Base-by-base conservation (phyloP, 345 rosid species). In the Murraya koenigii region DNA sequence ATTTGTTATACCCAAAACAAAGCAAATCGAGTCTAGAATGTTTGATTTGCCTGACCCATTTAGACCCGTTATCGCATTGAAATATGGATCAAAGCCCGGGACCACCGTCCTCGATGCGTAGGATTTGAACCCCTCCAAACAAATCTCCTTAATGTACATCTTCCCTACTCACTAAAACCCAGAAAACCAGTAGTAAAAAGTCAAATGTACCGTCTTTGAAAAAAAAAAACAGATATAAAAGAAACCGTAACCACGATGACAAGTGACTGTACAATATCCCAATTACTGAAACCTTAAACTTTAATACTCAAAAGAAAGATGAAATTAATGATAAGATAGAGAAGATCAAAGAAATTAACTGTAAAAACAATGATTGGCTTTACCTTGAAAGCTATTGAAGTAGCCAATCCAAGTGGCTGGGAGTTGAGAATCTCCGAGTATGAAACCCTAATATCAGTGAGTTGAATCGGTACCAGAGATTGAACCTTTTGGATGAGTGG, bases 41-140 rank as follows among this genome's bases (percentile, higher is more conserved):
- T 96, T 96, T n/a, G 99, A 96, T 82, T 94, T 96, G n/a, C 99
- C 99, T 3, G 99, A 92, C 4, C 99, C 99, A 63, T 96, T 96
- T 15, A 96, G 81, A 26, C 99, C 99, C 9, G 99, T 96, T 52
- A 96, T 96, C 1, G 99, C 99, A 28, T 96, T 96, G 85, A 96
- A 96, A 81, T 86, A 94, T 1, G 92, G 97, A 61, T 96, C 98
- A 77, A 96, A 96, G 7, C 97, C 99, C 1, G 93, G 89, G 5
- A 96, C 97, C 14, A 96, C 90, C 41, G 99, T 96, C 82, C 97
- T 87, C 60, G 97, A 94, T 1, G 99, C 99, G 66, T 96, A 96
- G 15, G 99, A 96, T 79, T 96, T 94, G 88, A 96, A 96, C 20
- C 99, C 97, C 82, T 96, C 99, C 75, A 96, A 82, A 62, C 97